Base-by-base conservation (phyloP, 176 grass and related monocot genomes). In the Tuctoria greenei region DNA sequence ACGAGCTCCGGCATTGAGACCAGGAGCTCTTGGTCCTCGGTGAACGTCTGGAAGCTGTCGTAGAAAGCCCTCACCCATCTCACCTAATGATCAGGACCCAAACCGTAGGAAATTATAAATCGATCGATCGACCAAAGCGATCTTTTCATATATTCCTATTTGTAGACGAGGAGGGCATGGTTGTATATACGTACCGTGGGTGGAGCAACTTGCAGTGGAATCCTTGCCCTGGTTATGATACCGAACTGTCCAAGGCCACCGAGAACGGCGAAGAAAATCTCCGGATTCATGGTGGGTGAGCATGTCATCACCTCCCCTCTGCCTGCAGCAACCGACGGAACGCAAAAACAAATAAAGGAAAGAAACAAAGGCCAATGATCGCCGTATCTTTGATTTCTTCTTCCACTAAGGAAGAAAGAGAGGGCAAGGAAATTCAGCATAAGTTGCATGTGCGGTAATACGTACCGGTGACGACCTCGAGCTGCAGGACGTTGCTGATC, bases 231-330 rank as follows among this genome's bases (percentile, higher is more conserved):
- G 65, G 82, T 93, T 83, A 97, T 97, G 70, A 97, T 90, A 16
- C 93, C 93, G 26, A 97, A 93, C 77, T 97, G 93, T 54, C 93
- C 93, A 26, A 97, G 77, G 4, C 93, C 90, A 47, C 93, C 93
- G 39, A 97, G 90, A 64, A 88, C 93, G 38, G 90, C 84, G 80
- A 88, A 84, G 85, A 93, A 97, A 73, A 97, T 87, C 38, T 97
- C 90, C 45, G 76, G 84, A 64, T 36, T 88, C 80, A 86, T 71
- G 58, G 75, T 90, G 76, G 82, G 85, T 15, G 93, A 93, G 85
- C 93, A 97, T 77, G 90, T 93, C 83, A 93, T 83, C 24, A 86
- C 58, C 80, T 97, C 90, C 38, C 93, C 93, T 66, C 78, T 86
- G 35, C 90, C 93, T 97, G 88, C 56, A 74, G 69, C 26, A 31